phyloP scores from a whole-genome alignment of 2,329 filamentous ascomycete genomes.

The Biscogniauxia mediterranea region DNA sequence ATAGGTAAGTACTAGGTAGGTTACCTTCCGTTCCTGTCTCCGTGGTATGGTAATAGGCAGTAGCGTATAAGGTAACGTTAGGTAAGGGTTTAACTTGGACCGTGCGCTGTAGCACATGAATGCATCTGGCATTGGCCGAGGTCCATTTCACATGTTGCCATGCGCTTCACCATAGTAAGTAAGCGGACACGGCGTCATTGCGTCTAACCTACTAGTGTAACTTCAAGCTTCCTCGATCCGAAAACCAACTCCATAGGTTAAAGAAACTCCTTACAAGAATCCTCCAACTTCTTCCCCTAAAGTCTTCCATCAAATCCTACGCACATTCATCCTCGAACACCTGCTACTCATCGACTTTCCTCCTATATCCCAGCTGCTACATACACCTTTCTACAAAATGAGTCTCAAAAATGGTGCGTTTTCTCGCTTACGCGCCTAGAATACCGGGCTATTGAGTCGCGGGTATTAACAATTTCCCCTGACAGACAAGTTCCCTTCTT shows the following conservation, averaged over 20 bases:
- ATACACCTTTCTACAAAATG: slow-evolving; percentile 48
- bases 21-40: too few relatives aligned
- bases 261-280: slow-evolving; percentile 15
- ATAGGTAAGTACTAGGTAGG: too few relatives aligned
- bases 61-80: too few relatives aligned
- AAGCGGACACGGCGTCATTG: slow-evolving; percentile 25
- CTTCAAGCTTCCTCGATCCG: slow-evolving; percentile 20
- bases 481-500: slow-evolving; percentile 81
- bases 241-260: slow-evolving; percentile 7
- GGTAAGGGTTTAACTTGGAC: slow-evolving; percentile 3
- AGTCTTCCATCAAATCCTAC: background rate
- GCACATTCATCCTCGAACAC: slow-evolving; percentile 3
- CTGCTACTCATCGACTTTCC: background rate
- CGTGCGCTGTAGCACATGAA: slow-evolving; percentile 16
- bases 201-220: slow-evolving; percentile 6
- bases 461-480: slow-evolving; percentile 6
- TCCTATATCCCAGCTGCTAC: background rate
- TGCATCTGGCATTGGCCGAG: slow-evolving; percentile 30
- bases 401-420: slow-evolving; percentile 69
- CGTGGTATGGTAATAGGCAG: too few relatives aligned
- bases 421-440: background rate
- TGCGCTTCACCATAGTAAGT: background rate
- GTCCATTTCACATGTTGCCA: slow-evolving; percentile 33
- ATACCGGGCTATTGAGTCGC: slow-evolving; percentile 2
- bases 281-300: slow-evolving; percentile 2